Percentiles rank a stretch among this genome's conserved stretches.
Evolutionary conservation across 2,329 filamentous ascomycete species (phyloP).

Genomic region (Dryadomyces quercivorus): DNA sequence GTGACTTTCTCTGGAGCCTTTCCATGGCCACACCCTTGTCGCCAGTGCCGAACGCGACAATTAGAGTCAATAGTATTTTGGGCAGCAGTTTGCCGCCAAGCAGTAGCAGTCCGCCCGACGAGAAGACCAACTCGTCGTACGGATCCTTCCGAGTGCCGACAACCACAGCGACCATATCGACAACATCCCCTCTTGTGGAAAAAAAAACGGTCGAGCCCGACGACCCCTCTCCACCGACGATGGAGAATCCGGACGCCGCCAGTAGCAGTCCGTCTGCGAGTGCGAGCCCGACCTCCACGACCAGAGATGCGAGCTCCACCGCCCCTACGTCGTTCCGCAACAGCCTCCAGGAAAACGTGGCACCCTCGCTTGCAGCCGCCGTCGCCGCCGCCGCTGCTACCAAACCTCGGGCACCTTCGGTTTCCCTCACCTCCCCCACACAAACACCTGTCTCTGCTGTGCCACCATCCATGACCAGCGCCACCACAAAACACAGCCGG

Average conservation of each 20-base stretch:
- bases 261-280: background rate
- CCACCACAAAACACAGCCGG: slow-evolving; percentile 15
- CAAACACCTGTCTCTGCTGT: slow-evolving; percentile 27
- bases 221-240: background rate
- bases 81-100: too few relatives aligned
- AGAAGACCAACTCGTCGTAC: slow-evolving; percentile 15
- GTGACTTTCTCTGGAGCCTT: background rate
- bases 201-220: background rate
- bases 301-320: background rate
- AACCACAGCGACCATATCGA: background rate
- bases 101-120: too few relatives aligned
- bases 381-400: background rate
- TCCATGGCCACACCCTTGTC: slow-evolving; percentile 29
- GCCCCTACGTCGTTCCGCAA: background rate
- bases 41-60: slow-evolving; percentile 23
- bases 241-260: slow-evolving; percentile 5
- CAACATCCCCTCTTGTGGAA: background rate
- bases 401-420: background rate
- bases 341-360: slow-evolving; percentile 29
- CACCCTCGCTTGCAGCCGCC: slow-evolving; percentile 14
- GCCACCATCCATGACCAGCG: slow-evolving; percentile 10
- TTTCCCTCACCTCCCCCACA: background rate
- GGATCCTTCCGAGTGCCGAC: slow-evolving; percentile 20
- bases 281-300: background rate
- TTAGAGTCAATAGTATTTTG: slow-evolving; percentile 18